Base-by-base conservation (phyloP, 495 filamentous ascomycete genomes). In the Aspergillus conjunctus region DNA sequence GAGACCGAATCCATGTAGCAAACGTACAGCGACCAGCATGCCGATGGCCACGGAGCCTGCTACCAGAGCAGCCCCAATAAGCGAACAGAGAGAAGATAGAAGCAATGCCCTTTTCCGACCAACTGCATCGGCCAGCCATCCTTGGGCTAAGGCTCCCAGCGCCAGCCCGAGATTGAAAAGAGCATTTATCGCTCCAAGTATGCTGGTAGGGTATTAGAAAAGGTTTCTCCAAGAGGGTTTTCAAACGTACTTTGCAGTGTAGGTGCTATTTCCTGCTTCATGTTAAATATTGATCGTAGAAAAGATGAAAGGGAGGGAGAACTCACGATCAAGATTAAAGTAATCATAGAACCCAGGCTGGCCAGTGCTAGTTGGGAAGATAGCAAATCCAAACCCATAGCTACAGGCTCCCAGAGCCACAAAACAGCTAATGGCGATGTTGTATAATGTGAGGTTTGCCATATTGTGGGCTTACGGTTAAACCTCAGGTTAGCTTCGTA, bases 1-100 rank as follows among this genome's bases (percentile, higher is more conserved):
- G 4, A 50, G 20, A 4, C 46, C 46, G 22, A 50, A 50, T 50
- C 46, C 46, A 22, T 50, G 46, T 12, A 50, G 46, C 46, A 50
- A 22, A 9, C 46, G 46, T 5, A 50, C 20, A 0, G 46, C 18
- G 6, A 50, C 22, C 34, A 37, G 3, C 34, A 37, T 37, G 34
- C 34, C 34, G 14, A 37, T 37, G 9, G 14, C 34, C 8, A 14
- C 9, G 14, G 34, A 37, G 3, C 34, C 34, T 8, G 34, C 34
- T 9, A 37, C 34, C 34, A 37, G 34, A 3, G 34, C 34, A 37
- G 34, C 34, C 14, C 34, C 34, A 14, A 14, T 14, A 9, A 37
- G 34, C 8, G 34, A 37, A 3, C 34, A 37, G 9, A 37, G 14
- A 1, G 34, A 8, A 37, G 34, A 8, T 14, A 50, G 14, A 15